phyloP scores from a whole-genome alignment of 768 basidiomycete genomes.

The Clitopilus hobsonii region DNA sequence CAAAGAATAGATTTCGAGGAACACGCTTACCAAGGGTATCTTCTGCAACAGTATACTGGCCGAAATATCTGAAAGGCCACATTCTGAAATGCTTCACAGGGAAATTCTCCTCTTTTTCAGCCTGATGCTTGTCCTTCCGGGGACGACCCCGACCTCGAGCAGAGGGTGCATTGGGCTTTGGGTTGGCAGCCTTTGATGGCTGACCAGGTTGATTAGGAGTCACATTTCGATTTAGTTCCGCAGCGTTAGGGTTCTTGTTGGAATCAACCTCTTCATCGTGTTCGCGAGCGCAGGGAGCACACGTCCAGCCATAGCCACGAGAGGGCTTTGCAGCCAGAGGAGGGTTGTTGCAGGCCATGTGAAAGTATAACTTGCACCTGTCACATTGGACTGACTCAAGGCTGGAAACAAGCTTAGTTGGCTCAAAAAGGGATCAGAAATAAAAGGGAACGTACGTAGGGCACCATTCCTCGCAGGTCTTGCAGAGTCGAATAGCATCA shows the following conservation, averaged over 20 bases:
- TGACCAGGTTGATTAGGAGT: conserved; percentile 44
- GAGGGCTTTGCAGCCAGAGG: conserved; percentile 89
- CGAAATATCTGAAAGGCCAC: conserved; percentile 97
- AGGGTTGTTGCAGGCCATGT: conserved; percentile 92
- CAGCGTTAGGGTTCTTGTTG: conserved; percentile 39
- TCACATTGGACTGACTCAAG: conserved; percentile 86
- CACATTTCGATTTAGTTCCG: background rate
- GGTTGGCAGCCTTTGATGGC: conserved; percentile 32
- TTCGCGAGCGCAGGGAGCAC: conserved; percentile 84
- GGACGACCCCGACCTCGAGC: conserved; percentile 72
- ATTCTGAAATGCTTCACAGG: conserved; percentile 82
- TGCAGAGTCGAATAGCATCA: conserved; percentile 80
- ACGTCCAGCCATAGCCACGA: conserved; percentile 96
- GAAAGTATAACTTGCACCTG: conserved; percentile 89
- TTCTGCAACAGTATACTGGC: conserved; percentile 86
- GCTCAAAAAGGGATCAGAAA: conserved; percentile 13
- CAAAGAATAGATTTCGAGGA: conserved; percentile 4
- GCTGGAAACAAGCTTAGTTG: conserved; percentile 33
- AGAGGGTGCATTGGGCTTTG: conserved; percentile 70
- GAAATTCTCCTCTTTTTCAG: conserved; percentile 73
- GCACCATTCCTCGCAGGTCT: conserved; percentile 85
- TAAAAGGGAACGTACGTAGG: conserved; percentile 55
- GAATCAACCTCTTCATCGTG: conserved; percentile 85
- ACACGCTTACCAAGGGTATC: conserved; percentile 73
- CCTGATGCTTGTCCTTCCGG: conserved; percentile 66